Base-by-base conservation (phyloP, 2,329 filamentous ascomycete genomes). In the Pseudogymnoascus sp. region DNA sequence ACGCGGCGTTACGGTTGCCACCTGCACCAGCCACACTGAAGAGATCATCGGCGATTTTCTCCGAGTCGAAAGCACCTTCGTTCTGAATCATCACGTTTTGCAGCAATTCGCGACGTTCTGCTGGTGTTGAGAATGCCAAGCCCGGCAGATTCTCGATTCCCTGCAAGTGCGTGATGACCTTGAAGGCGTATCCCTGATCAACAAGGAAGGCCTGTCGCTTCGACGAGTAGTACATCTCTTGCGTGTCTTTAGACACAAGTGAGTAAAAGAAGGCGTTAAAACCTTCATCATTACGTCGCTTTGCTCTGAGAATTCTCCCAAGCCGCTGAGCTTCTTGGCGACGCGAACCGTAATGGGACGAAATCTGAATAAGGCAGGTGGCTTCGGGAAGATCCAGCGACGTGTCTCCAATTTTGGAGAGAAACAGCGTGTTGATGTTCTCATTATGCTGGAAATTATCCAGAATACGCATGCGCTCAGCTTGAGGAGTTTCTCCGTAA, bases 201-300 rank as follows among this genome's bases (percentile, higher is more conserved):
- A 99, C 93, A 0, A 99, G 81, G 78, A 99, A 99, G 0, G 95
- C 93, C 76, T 99, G 95, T 8, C 95, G 85, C 76, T 97, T 97
- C 3, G 92, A 93, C 0, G 93, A 97, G 75, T 96, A 99, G 73
- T 88, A 95, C 93, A 99, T 97, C 75, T 99, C 95, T 66, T 93
- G 89, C 0, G 95, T 99, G 73, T 99, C 95, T 75, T 97, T 97
- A 5, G 91, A 96, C 3, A 99, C 95, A 0, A 99, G 83, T 0
- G 91, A 96, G 78, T 99, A 99, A 79, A 99, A 99, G 76, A 97
- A 99, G 0, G 95, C 95, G 73, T 99, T 99, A 76, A 99, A 99
- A 6, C 95, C 95, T 75, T 97, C 95, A 70, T 99, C 95, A 70
- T 97, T 97, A 73, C 95, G 85, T 16, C 95, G 86, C 78, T 99